Base-by-base conservation (phyloP, 192 early-diverging fungal genomes). In the Globomyces pollinis-pini region DNA sequence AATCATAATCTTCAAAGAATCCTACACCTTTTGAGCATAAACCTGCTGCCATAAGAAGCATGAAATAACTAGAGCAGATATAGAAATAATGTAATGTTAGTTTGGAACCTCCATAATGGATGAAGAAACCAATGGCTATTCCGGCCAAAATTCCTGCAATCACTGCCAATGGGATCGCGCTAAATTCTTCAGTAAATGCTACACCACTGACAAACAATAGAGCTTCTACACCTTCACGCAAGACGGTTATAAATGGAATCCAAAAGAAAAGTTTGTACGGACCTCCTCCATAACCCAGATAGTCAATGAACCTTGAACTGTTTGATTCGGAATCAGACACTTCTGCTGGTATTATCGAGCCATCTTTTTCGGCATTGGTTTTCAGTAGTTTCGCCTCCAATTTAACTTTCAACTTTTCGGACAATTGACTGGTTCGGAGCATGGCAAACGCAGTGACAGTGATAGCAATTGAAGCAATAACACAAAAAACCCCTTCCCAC, bases 181-280 rank as follows among this genome's bases (percentile, higher is more conserved):
- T 78, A 0, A 82, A 73, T n/a, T 72, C 59, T 11, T 78, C 75
- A 23, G 77, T 75, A 38, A 93, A 16, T 67, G 70, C 70, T 69
- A 89, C 88, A 50, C 93, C 93, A 52, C 83, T 90, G 43, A 96
- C 73, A 70, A 96, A 89, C 11, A 96, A 80, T 20, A 96, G 76
- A n/a, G 88, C 83, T 64, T 96, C 93, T 11, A 96, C 62, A 11
- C 87, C 88, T 78, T 96, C 93, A 44, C 93, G 78, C 26, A 90
- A 66, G 8, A 96, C 83, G 9, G 90, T 90, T 33, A 91, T 66
- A 55, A 91, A 88, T 13, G 93, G 91, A 43, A 96, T 75, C 43
- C 89, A 69, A 64, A 93, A 79, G 59, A 96, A 86, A 36, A 13
- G 35, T 36, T 6, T 36, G 35, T 13, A 13, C 35, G 35, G 6